phyloP scores from a whole-genome alignment of 306 rosid species.

The Mucuna pruriens region DNA sequence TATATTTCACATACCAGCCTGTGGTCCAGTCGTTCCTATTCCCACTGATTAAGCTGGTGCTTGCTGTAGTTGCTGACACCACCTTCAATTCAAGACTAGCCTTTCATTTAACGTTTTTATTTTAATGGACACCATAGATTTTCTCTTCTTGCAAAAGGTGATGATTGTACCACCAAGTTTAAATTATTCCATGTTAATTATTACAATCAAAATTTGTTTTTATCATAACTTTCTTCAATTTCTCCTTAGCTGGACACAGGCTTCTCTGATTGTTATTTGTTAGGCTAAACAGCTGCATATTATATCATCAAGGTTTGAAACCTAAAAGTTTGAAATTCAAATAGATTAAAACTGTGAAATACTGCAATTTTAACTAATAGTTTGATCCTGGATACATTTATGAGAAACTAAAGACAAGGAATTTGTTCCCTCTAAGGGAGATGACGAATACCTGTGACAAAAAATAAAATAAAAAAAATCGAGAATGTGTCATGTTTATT shows the following conservation, averaged over 20 bases:
- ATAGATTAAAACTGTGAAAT: background rate
- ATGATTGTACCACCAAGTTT: background rate
- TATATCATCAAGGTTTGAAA: background rate
- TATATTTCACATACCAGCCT: slow-evolving; percentile 1
- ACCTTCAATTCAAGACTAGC: slow-evolving; percentile 21
- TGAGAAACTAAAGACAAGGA: background rate
- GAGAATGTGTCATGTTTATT: background rate
- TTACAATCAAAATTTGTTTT: background rate
- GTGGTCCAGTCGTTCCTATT: slow-evolving; percentile 35
- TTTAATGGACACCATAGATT: slow-evolving; percentile 4
- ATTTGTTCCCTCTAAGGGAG: too few species aligned
- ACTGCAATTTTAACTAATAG: background rate
- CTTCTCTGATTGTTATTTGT: background rate
- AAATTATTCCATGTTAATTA: background rate
- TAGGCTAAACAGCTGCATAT: background rate
- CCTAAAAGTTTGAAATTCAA: background rate
- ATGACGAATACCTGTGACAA: background rate
- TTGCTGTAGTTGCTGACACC: slow-evolving; percentile 31
- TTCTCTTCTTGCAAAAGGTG: background rate
- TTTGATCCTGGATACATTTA: background rate
- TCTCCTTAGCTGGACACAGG: background rate
- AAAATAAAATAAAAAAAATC: background rate
- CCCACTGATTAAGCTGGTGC: slow-evolving; percentile 23
- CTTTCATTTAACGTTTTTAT: slow-evolving; percentile 15
- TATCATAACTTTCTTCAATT: background rate